phyloP scores from a whole-genome alignment of 2,329 filamentous ascomycete species.

The Monascus ruber region DNA sequence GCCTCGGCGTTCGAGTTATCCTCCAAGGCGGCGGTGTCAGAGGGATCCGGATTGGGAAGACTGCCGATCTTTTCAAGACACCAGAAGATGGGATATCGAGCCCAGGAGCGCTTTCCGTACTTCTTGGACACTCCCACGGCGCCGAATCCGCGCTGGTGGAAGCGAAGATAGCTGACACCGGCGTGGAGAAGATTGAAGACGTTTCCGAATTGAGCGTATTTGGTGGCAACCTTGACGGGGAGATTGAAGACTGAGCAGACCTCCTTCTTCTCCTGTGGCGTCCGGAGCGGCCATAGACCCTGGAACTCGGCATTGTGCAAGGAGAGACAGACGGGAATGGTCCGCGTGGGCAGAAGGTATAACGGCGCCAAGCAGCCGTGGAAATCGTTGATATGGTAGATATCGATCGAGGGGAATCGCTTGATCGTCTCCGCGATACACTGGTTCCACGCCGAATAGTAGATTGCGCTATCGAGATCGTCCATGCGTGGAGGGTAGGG shows the following conservation, averaged over 20 bases:
- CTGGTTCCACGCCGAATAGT: constrained; percentile 60
- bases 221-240: constrained; percentile 42
- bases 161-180: constrained; percentile 53
- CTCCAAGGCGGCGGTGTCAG: constrained; percentile 51
- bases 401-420: constrained; percentile 47
- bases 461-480: constrained; percentile 55
- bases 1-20: constrained; percentile 40
- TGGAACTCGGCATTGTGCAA: constrained; percentile 62
- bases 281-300: constrained; percentile 57
- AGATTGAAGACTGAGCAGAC: constrained; percentile 56
- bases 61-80: constrained; percentile 51
- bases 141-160: constrained; percentile 57
- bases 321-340: constrained; percentile 51
- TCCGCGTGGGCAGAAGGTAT: constrained; percentile 49
- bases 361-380: constrained; percentile 53
- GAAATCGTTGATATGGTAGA: constrained; percentile 58
- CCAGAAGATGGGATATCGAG: constrained; percentile 60
- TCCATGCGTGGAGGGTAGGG: constrained; percentile 60
- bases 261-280: constrained; percentile 48
- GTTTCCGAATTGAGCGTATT: constrained; percentile 57
- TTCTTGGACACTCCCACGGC: constrained; percentile 58
- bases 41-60: constrained; percentile 55
- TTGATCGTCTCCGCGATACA: constrained; percentile 54
- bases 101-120: constrained; percentile 55
- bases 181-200: constrained; percentile 59